Evolutionary conservation across 2,329 filamentous ascomycete genomes (phyloP).

Genomic region (Leptographium galeiforme): DNA sequence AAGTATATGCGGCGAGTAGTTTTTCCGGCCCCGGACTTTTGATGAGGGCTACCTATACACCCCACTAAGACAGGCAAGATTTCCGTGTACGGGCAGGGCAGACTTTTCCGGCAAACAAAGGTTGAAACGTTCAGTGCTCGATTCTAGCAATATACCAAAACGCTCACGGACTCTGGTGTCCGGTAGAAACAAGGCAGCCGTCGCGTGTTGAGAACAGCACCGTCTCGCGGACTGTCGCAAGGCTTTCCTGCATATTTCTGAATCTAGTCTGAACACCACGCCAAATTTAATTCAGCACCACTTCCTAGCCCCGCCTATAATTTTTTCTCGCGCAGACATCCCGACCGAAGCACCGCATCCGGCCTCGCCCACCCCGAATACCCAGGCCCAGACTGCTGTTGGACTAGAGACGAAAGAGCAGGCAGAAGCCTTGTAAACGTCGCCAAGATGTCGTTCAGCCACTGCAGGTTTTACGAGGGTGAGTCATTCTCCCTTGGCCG

Average conservation of each 20-base stretch:
- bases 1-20: background rate
- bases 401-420: background rate
- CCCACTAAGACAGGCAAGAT: background rate
- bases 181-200: no score
- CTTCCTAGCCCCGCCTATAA: conserved; percentile 1
- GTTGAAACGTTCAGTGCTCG: no score
- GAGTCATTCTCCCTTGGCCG: conserved; percentile 1
- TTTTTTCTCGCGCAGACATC: background rate
- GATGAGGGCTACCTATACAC: background rate
- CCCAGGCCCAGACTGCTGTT: background rate
- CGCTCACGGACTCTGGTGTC: no score
- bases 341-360: background rate
- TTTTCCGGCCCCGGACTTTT: background rate
- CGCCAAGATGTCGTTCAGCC: conserved; percentile 24
- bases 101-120: background rate
- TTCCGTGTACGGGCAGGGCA: background rate
- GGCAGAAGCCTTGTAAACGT: conserved; percentile 7
- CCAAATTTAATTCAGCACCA: background rate
- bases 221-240: background rate
- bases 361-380: background rate
- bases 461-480: conserved; percentile 25
- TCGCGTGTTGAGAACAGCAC: background rate
- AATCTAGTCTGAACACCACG: background rate
- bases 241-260: background rate
- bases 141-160: no score